These are phyloP conservation scores for Microstegium vimineum DNA, from an alignment of 176 grass and related monocot species.

Conservation along the genomic window DNA sequence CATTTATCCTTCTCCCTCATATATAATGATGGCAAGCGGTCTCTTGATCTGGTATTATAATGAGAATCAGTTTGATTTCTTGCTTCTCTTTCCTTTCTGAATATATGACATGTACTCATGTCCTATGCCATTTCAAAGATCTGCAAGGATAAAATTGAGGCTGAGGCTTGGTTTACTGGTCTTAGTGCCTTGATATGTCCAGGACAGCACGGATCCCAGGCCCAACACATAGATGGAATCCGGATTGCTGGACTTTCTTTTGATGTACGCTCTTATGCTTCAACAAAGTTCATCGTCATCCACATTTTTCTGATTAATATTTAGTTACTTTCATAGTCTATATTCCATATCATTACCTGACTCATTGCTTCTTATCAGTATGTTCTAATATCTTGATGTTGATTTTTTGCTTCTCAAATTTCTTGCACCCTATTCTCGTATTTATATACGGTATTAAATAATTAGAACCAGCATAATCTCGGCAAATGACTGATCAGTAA, in stretches of 20 bases:
- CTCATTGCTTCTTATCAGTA: background rate
- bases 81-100: conserved; percentile 11
- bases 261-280: conserved; percentile 48
- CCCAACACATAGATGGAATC: conserved; percentile 39
- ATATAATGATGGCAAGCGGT: conserved; percentile 78
- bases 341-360: background rate
- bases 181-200: conserved; percentile 72
- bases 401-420: background rate
- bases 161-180: conserved; percentile 72
- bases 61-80: background rate
- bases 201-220: conserved; percentile 36
- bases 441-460: background rate
- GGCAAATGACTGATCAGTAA: background rate
- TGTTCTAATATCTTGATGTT: background rate
- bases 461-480: background rate
- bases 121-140: conserved; percentile 43
- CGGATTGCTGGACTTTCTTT: conserved; percentile 41
- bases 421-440: background rate
- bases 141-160: conserved; percentile 96
- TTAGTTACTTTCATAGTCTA: background rate
- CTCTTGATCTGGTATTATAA: conserved; percentile 81
- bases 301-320: background rate
- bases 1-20: conserved; percentile 95
- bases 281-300: background rate
- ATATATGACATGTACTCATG: background rate